These are phyloP conservation scores for Cokeromyces recurvatus DNA, from an alignment of 371 early-diverging fungal species.

Conservation along the genomic window DNA sequence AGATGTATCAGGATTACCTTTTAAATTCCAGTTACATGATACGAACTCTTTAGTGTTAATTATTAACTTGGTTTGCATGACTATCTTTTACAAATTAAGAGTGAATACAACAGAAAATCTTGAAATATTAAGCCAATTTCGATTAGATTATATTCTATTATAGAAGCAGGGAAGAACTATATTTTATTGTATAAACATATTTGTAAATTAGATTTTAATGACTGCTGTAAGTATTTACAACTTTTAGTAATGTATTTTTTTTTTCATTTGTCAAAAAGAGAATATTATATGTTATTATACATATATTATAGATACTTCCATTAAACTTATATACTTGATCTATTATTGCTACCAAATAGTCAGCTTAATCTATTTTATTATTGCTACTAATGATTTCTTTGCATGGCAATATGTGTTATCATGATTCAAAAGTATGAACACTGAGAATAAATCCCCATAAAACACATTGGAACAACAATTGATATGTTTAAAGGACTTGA, in stretches of 20 bases:
- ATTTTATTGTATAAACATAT: conserved; percentile 26
- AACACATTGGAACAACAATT: conserved; percentile 2
- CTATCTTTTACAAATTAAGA: too few species aligned
- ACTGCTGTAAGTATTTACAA: too few species aligned
- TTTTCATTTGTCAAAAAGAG: not conserved
- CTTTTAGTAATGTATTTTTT: too few species aligned
- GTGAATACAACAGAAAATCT: too few species aligned
- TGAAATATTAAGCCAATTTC: conserved; percentile 22
- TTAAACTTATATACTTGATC: conserved; percentile 47
- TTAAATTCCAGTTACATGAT: too few species aligned
- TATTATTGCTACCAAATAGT: conserved; percentile 42
- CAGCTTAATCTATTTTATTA: conserved; percentile 40
- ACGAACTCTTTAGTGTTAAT: too few species aligned
- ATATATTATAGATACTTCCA: conserved; percentile 33
- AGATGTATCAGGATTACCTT: too few species aligned
- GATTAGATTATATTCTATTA: conserved; percentile 12
- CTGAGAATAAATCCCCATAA: not conserved
- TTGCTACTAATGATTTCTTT: conserved; percentile 39
- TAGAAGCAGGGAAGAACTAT: conserved; percentile 24
- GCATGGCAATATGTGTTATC: conserved; percentile 40
- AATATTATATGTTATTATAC: not conserved
- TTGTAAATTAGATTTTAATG: not conserved
- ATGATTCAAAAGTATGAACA: conserved; percentile 15
- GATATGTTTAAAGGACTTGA: conserved; percentile 38
- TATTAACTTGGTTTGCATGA: too few species aligned